phyloP scores from a whole-genome alignment of 768 basidiomycete genomes.

The Trametes villosa region DNA sequence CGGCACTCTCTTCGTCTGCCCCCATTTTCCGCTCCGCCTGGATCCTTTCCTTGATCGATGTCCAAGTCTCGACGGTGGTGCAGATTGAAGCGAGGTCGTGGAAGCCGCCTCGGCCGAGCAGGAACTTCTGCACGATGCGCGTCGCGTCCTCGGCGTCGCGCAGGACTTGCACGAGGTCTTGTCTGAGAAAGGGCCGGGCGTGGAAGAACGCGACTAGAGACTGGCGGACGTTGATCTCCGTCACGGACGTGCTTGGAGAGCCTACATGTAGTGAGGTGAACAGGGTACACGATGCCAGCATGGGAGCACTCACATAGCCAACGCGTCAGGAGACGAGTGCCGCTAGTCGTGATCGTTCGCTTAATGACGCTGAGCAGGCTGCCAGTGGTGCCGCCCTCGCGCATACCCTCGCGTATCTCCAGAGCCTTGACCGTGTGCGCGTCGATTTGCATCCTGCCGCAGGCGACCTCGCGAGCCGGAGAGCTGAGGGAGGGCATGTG shows the following conservation, averaged over 20 bases:
- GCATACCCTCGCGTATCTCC: constrained; percentile 76
- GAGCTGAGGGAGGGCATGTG: constrained; percentile 68
- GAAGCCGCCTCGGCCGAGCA: constrained; percentile 67
- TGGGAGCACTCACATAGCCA: constrained; percentile 67
- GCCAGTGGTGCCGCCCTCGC: constrained; percentile 74
- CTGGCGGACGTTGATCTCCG: constrained; percentile 75
- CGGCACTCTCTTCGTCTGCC: constrained; percentile 29
- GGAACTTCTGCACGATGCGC: constrained; percentile 78
- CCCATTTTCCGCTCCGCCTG: constrained; percentile 63
- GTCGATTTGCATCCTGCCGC: constrained; percentile 84
- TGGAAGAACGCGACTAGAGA: constrained; percentile 77
- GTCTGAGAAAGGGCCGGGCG: constrained; percentile 60
- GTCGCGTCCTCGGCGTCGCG: constrained; percentile 67
- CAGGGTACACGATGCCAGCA: constrained; percentile 6
- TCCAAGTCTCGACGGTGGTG: constrained; percentile 65
- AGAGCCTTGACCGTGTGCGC: constrained; percentile 87
- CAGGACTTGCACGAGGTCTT: constrained; percentile 62
- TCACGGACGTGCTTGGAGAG: constrained; percentile 78
- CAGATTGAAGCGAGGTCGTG: constrained; percentile 69
- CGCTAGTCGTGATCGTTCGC: constrained; percentile 77
- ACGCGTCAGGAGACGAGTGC: constrained; percentile 72
- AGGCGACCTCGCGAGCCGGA: constrained; percentile 58
- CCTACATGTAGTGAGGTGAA: constrained; percentile 45
- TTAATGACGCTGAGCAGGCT: constrained; percentile 77
- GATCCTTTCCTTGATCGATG: constrained; percentile 52